A percentile compares a stretch with the other conserved stretches of the same genome.
These are phyloP conservation scores for Termitomyces sp. DNA, from an alignment of 768 basidiomycete genomes.

Conservation along the genomic window DNA sequence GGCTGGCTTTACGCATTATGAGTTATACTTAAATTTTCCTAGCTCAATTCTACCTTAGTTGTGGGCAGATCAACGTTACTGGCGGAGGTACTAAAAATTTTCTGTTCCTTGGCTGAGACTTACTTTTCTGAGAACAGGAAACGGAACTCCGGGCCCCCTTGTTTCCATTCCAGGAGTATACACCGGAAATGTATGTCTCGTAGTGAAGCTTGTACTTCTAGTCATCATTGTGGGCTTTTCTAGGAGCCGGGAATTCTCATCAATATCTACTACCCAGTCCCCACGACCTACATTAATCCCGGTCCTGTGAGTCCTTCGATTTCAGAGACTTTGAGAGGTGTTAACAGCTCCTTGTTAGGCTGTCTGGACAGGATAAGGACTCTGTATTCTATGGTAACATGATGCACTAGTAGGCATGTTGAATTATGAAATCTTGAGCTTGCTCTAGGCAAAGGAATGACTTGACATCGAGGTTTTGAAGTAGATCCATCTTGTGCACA, in stretches of 20 bases:
- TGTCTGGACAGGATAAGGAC: constrained; percentile 17
- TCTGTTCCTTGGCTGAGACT: constrained; percentile 3
- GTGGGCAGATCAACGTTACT: constrained; percentile 35
- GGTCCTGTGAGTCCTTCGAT: constrained; percentile 17
- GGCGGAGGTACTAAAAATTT: constrained; percentile 23
- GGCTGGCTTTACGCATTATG: constrained; percentile 9
- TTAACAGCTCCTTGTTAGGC: constrained; percentile 6
- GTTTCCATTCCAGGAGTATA: constrained; percentile 25
- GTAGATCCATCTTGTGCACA: not conserved
- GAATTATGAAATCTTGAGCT: not conserved
- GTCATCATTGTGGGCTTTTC: not conserved
- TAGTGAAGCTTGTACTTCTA: not conserved
- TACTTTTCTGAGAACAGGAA: constrained; percentile 10
- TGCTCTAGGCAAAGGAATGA: not conserved
- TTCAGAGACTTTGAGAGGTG: not conserved
- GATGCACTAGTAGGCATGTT: not conserved
- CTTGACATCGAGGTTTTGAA: not conserved
- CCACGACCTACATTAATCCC: constrained; percentile 18
- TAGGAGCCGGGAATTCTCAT: constrained; percentile 19
- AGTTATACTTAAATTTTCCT: not conserved
- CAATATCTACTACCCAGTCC: constrained; percentile 22
- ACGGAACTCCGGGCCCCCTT: constrained; percentile 19
- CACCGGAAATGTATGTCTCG: constrained; percentile 16
- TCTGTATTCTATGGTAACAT: not conserved
- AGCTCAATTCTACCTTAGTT: constrained; percentile 30